Conservation (phyloP, 2,329 filamentous ascomycete genomes). For the Fusarium tricinctum region DNA sequence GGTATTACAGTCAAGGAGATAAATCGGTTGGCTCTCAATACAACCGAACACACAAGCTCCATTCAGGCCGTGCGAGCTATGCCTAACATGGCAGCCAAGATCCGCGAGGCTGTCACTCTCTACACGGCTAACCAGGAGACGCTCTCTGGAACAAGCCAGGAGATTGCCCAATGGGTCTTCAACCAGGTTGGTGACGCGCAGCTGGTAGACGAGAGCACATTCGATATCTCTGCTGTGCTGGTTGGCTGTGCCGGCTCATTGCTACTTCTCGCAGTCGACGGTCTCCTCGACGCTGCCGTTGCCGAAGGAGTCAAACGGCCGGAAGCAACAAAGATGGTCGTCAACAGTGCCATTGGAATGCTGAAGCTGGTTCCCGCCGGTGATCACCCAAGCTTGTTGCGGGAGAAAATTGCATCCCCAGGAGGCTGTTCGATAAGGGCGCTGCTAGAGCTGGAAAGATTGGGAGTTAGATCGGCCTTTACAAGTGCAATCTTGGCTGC, state of each 20-base stretch:
- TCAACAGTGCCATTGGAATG: slow-evolving; percentile 28
- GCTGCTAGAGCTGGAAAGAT: slow-evolving; percentile 14
- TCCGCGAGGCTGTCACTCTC: slow-evolving; percentile 22
- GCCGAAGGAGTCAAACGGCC: slow-evolving; percentile 27
- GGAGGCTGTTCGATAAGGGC: slow-evolving; percentile 28
- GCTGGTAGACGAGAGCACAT: slow-evolving; percentile 4
- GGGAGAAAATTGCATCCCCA: slow-evolving; percentile 31
- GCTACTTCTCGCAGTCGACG: slow-evolving; percentile 22
- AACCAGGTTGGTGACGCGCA: slow-evolving; percentile 22
- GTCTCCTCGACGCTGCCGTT: slow-evolving; percentile 26
- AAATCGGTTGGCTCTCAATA: background rate
- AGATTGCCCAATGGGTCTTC: slow-evolving; percentile 17
- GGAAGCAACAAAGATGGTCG: slow-evolving; percentile 17
- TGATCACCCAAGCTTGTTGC: slow-evolving; percentile 20
- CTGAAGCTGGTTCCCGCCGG: slow-evolving; percentile 22
- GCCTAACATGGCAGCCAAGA: slow-evolving; percentile 33
- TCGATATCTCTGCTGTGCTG: slow-evolving; percentile 25
- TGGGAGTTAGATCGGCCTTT: slow-evolving; percentile 19
- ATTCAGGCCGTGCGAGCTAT: slow-evolving; percentile 15
- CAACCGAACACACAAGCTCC: background rate
- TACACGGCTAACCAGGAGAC: slow-evolving; percentile 9
- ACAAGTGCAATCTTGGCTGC: slow-evolving; percentile 20
- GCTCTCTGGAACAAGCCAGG: background rate
- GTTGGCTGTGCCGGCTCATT: slow-evolving; percentile 29
- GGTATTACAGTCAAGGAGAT: slow-evolving; percentile 20